A percentile compares a stretch with the other conserved stretches of the same genome.
Evolutionary conservation across 352 stramenopile species (phyloP).

Genomic region (Phytophthora europaea): DNA sequence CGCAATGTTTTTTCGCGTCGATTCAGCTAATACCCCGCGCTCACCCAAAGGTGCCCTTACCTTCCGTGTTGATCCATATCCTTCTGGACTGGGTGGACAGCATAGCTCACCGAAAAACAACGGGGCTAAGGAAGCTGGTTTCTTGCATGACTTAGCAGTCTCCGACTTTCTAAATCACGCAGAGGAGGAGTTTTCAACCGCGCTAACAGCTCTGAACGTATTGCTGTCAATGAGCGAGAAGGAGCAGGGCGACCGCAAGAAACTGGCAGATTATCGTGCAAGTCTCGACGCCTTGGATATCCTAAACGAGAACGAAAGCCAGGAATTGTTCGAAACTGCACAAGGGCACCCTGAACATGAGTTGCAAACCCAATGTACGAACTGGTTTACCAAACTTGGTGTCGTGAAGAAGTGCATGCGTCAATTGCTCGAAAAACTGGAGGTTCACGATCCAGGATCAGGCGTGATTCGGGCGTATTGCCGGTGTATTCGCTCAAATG

Average conservation of each 20-base stretch:
- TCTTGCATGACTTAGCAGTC: slow-evolving; percentile 74
- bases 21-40: slow-evolving; percentile 36
- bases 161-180: slow-evolving; percentile 78
- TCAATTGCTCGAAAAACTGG: slow-evolving; percentile 66
- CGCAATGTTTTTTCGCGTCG: slow-evolving; percentile 56
- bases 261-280: slow-evolving; percentile 67
- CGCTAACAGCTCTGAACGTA: slow-evolving; percentile 80
- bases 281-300: slow-evolving; percentile 80
- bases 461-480: slow-evolving; percentile 63
- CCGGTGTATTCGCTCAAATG: slow-evolving; percentile 47
- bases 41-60: slow-evolving; percentile 34
- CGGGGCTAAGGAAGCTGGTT: slow-evolving; percentile 53
- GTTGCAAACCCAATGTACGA: slow-evolving; percentile 43
- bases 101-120: slow-evolving; percentile 4
- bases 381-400: slow-evolving; percentile 61
- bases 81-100: neutral
- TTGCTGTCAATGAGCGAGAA: slow-evolving; percentile 80
- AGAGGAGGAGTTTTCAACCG: slow-evolving; percentile 82
- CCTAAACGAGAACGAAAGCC: slow-evolving; percentile 70
- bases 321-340: slow-evolving; percentile 53
- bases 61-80: slow-evolving; percentile 35
- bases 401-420: slow-evolving; percentile 70
- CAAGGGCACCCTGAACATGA: slow-evolving; percentile 44
- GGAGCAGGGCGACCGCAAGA: slow-evolving; percentile 55
- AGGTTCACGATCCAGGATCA: slow-evolving; percentile 57